Evolutionary conservation across 176 grass and related monocot genomes (phyloP).

Genomic region (Paspalum vaginatum): DNA sequence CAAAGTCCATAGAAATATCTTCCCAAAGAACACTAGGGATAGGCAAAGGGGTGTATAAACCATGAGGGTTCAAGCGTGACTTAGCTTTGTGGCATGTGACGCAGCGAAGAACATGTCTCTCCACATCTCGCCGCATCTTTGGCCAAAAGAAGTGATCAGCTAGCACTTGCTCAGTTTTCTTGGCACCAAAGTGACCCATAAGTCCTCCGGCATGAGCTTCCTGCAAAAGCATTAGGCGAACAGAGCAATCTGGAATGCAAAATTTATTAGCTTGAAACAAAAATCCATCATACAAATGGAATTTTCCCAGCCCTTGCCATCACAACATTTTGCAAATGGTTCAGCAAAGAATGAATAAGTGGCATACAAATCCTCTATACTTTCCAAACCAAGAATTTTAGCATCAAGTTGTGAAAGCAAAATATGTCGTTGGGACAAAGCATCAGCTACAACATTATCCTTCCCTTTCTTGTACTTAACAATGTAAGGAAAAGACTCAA

Average conservation of each 20-base stretch:
- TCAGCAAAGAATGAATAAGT: neutral
- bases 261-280: neutral
- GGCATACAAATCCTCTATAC: neutral
- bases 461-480: neutral
- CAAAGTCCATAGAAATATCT: neutral
- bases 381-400: neutral
- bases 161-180: too few relatives aligned
- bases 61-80: neutral
- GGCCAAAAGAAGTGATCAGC: neutral
- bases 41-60: neutral
- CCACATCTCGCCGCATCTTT: neutral
- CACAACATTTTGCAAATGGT: neutral
- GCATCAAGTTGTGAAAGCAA: neutral
- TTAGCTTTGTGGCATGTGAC: neutral
- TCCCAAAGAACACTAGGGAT: neutral
- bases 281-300: neutral
- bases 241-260: neutral
- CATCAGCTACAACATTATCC: neutral
- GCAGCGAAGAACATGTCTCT: neutral
- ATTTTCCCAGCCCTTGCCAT: neutral
- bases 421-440: neutral
- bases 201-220: too few relatives aligned
- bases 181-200: too few relatives aligned
- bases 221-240: neutral
- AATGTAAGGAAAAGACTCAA: neutral